These are phyloP conservation scores for Myxozyma melibiosi DNA, from an alignment of 805 yeast species.

Conservation along the genomic window DNA sequence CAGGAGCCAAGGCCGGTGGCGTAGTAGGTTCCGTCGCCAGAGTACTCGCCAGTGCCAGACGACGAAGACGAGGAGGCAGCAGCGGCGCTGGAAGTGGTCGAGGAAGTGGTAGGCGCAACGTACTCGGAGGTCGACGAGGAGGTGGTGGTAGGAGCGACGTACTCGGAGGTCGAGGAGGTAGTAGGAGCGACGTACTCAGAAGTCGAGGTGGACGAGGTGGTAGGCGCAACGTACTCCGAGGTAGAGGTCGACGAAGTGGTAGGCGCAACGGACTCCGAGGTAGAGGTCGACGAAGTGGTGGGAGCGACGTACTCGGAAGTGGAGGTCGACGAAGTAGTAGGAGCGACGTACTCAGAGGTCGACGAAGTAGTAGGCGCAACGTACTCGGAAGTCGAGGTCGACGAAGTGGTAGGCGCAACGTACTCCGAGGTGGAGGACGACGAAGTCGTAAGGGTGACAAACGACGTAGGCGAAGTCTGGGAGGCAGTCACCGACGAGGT, in stretches of 20 bases:
- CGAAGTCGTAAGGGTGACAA: neutral
- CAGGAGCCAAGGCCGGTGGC: constrained; percentile 55
- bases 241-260: constrained; percentile 18
- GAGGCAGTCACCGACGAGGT: neutral
- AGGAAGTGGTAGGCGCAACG: constrained; percentile 15
- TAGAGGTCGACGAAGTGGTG: constrained; percentile 14
- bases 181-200: constrained; percentile 23
- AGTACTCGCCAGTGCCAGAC: constrained; percentile 36
- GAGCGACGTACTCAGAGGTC: constrained; percentile 6
- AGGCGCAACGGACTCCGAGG: constrained; percentile 8
- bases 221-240: constrained; percentile 17
- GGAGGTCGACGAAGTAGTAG: constrained; percentile 10
- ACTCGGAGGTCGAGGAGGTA: constrained; percentile 10
- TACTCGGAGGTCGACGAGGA: constrained; percentile 8
- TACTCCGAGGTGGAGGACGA: constrained; percentile 2
- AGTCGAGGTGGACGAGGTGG: constrained; percentile 13
- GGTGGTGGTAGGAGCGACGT: constrained; percentile 13
- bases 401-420: constrained; percentile 17
- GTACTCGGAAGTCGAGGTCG: constrained; percentile 13
- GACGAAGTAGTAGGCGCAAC: constrained; percentile 19
- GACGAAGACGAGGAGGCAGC: constrained; percentile 23
- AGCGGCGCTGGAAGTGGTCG: constrained; percentile 10
- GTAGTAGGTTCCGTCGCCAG: constrained; percentile 45
- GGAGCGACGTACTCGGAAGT: constrained; percentile 20
- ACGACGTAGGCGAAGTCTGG: constrained; percentile 2